phyloP scores from a whole-genome alignment of 345 rosid genomes.

The Boechera stricta region DNA sequence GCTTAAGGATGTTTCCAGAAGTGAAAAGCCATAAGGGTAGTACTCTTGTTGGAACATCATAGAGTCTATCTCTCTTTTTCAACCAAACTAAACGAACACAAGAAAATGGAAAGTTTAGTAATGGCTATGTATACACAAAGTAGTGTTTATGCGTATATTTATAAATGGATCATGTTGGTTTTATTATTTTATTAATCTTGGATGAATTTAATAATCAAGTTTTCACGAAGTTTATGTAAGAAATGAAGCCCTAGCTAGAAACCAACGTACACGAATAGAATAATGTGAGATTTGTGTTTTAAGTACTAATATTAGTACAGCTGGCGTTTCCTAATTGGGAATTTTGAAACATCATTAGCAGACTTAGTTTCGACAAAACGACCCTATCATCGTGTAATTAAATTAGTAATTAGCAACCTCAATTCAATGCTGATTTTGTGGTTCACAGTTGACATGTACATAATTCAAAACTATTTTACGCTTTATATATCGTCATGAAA shows the following conservation, averaged over 20 bases:
- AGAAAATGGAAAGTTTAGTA: background rate
- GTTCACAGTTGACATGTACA: conserved; percentile 16
- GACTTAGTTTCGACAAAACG: background rate
- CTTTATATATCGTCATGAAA: conserved; percentile 27
- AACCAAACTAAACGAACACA: conserved; percentile 7
- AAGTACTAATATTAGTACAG: background rate
- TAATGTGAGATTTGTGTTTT: conserved; percentile 9
- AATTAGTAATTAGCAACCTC: conserved; percentile 12
- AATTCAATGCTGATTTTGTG: conserved; percentile 35
- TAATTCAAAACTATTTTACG: background rate
- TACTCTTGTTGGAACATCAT: conserved; percentile 23
- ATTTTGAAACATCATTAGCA: conserved; percentile 1
- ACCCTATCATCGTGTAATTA: background rate
- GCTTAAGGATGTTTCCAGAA: conserved; percentile 7
- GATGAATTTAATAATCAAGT: background rate
- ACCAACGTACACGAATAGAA: background rate
- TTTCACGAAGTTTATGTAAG: background rate
- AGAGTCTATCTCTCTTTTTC: background rate
- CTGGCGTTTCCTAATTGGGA: conserved; percentile 18
- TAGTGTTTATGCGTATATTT: background rate
- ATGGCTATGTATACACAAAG: background rate
- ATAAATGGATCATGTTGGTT: background rate
- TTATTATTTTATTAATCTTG: background rate
- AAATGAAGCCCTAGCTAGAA: conserved; percentile 24
- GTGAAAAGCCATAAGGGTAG: background rate